Conservation (phyloP, 495 filamentous ascomycete species). For the Neurospora hispaniola region DNA sequence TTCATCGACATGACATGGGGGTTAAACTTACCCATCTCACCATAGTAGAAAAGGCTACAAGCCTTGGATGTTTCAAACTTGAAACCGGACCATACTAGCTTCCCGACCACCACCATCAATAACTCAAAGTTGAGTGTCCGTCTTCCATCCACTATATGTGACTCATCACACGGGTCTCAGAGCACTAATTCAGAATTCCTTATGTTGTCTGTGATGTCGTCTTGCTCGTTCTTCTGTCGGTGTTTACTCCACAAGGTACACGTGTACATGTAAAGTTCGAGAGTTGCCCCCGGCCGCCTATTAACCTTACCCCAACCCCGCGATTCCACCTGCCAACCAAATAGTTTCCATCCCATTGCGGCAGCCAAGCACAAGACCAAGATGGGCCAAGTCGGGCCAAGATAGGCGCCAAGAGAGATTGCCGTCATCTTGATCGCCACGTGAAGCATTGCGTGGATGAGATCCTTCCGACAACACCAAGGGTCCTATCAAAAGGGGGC, state of each 20-base stretch:
- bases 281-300: too few species aligned
- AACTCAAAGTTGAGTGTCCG: background rate
- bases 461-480: slow-evolving; percentile 1
- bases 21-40: too few species aligned
- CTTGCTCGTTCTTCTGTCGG: background rate
- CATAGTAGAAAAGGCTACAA: background rate
- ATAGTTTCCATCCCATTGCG: background rate
- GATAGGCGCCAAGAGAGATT: background rate
- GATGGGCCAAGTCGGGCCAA: background rate
- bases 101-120: background rate
- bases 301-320: background rate
- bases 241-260: background rate
- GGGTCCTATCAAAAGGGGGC: background rate
- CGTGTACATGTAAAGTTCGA: too few species aligned
- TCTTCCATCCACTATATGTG: background rate
- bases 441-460: background rate
- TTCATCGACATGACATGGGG: too few species aligned
- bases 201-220: background rate
- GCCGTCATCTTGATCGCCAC: slow-evolving; percentile 4
- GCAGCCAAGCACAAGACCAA: slow-evolving; percentile 1
- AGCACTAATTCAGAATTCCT: background rate
- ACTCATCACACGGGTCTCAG: background rate
- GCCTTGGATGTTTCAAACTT: background rate
- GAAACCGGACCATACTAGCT: background rate
- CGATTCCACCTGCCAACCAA: background rate